Conservation (phyloP, 2,329 filamentous ascomycete genomes). For the Amauroascus niger region DNA sequence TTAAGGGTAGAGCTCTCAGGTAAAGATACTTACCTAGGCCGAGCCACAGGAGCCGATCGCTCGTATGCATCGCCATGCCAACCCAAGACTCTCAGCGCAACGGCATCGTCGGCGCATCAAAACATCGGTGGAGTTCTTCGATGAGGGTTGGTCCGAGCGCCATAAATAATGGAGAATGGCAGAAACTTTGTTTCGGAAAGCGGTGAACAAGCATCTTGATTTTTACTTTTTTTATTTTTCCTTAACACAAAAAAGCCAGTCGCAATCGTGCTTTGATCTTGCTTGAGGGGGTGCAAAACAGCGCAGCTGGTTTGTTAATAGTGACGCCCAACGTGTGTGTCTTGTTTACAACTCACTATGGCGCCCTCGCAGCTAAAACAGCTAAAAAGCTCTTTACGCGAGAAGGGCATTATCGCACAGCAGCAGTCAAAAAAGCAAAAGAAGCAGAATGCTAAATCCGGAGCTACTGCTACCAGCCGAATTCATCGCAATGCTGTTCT, state of each 20-base stretch:
- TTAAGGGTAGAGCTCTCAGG: background rate
- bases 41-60: conserved; percentile 33
- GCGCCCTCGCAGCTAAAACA: conserved; percentile 93
- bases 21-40: conserved; percentile 27
- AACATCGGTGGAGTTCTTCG: no score
- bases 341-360: conserved; percentile 49
- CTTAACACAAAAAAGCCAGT: no score
- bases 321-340: background rate
- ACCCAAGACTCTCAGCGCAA: background rate
- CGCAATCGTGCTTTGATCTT: background rate
- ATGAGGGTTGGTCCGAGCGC: conserved; percentile 12
- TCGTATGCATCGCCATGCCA: conserved; percentile 29
- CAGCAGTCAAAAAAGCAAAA: conserved; percentile 95
- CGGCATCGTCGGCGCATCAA: conserved; percentile 12
- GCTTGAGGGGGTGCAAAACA: background rate
- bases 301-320: background rate
- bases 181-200: conserved; percentile 24
- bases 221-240: background rate
- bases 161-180: conserved; percentile 17
- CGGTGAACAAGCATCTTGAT: conserved; percentile 29
- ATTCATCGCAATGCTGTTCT: conserved; percentile 68
- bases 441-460: conserved; percentile 60
- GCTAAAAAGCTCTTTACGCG: conserved; percentile 78
- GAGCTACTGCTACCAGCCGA: conserved; percentile 60
- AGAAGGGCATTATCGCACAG: conserved; percentile 81